phyloP scores from a whole-genome alignment of 129 eudicot genomes.

The Tagetes patula region DNA sequence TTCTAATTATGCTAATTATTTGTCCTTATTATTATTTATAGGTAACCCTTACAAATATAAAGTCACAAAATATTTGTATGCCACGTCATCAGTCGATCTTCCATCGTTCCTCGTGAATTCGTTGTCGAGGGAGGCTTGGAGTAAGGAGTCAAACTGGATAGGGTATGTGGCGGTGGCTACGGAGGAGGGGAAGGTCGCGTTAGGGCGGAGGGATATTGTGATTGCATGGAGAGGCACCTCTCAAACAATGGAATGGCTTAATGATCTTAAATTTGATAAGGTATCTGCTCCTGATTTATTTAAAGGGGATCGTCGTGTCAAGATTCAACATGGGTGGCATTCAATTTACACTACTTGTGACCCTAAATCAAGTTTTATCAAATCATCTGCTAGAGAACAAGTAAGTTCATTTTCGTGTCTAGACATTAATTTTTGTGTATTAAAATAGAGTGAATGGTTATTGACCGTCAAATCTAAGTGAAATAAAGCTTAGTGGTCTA shows the following conservation, averaged over 20 bases:
- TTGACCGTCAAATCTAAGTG: too few relatives aligned
- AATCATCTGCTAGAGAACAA: constrained; percentile 70
- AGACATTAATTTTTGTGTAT: too few relatives aligned
- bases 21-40: too few relatives aligned
- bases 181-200: constrained; percentile 59
- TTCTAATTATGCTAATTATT: too few relatives aligned
- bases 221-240: constrained; percentile 86
- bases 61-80: constrained; percentile 71
- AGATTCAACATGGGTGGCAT: constrained; percentile 79
- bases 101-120: constrained; percentile 68
- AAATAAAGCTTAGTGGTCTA: too few relatives aligned
- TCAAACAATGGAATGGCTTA: constrained; percentile 65
- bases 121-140: constrained; percentile 82
- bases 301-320: constrained; percentile 35
- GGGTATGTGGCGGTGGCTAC: constrained; percentile 94
- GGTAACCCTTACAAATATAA: constrained; percentile 53
- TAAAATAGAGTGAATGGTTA: too few relatives aligned
- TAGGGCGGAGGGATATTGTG: constrained; percentile 85
- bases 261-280: constrained; percentile 56
- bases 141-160: constrained; percentile 83
- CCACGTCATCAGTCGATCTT: constrained; percentile 49
- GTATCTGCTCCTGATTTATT: constrained; percentile 58
- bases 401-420: constrained; percentile 29
- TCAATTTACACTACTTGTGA: constrained; percentile 71
- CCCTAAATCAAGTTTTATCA: constrained; percentile 57